A percentile compares a stretch with the other conserved stretches of the same genome.
Conservation (phyloP, 2,329 filamentous ascomycete genomes). For the Sporothrix dimorphospora region DNA sequence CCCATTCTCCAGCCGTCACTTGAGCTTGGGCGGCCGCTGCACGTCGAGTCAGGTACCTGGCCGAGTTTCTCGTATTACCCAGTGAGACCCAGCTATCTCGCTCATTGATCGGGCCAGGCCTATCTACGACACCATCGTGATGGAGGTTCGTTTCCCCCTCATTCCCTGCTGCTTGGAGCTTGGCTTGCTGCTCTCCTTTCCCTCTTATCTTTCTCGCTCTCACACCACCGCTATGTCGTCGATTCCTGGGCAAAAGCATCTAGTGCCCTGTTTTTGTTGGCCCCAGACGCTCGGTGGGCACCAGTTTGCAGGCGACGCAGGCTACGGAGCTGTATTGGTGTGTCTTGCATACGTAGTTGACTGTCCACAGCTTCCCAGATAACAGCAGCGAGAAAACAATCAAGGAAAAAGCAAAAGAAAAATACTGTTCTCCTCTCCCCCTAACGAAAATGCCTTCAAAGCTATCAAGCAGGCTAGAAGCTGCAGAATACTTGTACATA, state of each 20-base stretch:
- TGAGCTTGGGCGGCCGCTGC: neutral
- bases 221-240: neutral
- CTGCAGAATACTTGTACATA: neutral
- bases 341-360: neutral
- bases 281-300: neutral
- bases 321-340: neutral
- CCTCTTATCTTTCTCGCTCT: neutral
- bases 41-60: constrained; percentile 9
- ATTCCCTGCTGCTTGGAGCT: neutral
- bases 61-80: constrained; percentile 7
- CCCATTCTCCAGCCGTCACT: constrained; percentile 22
- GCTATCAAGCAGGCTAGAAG: neutral
- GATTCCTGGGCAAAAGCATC: constrained; percentile 7
- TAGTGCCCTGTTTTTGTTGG: neutral
- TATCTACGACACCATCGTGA: neutral
- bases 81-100: neutral
- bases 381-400: neutral
- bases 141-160: neutral
- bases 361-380: neutral
- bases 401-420: constrained; percentile 8
- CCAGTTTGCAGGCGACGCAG: constrained; percentile 8
- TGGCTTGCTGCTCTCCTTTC: neutral
- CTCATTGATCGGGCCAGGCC: neutral
- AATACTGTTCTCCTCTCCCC: neutral
- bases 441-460: constrained; percentile 8